Percentiles rank a stretch among this genome's conserved stretches.
These are phyloP conservation scores for Blepharisma japonicum DNA, from an alignment of 73 alveolate species.

Conservation along the genomic window DNA sequence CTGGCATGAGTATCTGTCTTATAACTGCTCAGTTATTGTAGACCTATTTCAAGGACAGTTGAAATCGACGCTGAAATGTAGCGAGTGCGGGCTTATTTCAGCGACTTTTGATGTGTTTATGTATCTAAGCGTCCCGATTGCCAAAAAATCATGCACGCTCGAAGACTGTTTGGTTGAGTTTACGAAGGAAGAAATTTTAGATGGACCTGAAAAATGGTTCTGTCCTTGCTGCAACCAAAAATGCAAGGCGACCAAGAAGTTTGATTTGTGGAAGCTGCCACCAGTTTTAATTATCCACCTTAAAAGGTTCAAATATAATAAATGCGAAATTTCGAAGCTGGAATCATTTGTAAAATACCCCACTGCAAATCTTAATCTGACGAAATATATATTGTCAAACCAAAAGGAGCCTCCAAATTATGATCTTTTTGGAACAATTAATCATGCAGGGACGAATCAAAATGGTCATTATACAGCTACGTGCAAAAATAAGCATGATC, in stretches of 20 bases:
- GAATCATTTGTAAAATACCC: conserved; percentile 77
- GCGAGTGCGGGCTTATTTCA: conserved; percentile 44
- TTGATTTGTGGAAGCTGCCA: conserved; percentile 90
- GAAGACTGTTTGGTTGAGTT: background rate
- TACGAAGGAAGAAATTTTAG: conserved; percentile 53
- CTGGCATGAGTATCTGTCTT: conserved; percentile 67
- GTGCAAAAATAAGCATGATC: background rate
- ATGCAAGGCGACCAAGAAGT: conserved; percentile 64
- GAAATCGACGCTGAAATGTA: conserved; percentile 53
- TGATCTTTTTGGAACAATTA: conserved; percentile 87
- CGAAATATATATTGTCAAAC: conserved; percentile 63
- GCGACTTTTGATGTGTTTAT: conserved; percentile 77
- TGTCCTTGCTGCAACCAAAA: conserved; percentile 79
- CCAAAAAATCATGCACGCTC: conserved; percentile 11
- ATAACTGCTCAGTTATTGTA: conserved; percentile 76
- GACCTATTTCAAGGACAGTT: conserved; percentile 86
- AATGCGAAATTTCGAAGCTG: conserved; percentile 61
- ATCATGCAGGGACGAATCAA: conserved; percentile 77
- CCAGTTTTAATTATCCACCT: conserved; percentile 77
- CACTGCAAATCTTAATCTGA: conserved; percentile 64
- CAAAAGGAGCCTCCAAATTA: conserved; percentile 72
- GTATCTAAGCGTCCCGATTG: conserved; percentile 77
- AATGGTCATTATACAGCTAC: conserved; percentile 92
- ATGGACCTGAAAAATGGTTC: conserved; percentile 64
- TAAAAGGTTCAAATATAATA: conserved; percentile 71